phyloP scores from a whole-genome alignment of 257 asterid species.

The Solanum ahanhuiri region DNA sequence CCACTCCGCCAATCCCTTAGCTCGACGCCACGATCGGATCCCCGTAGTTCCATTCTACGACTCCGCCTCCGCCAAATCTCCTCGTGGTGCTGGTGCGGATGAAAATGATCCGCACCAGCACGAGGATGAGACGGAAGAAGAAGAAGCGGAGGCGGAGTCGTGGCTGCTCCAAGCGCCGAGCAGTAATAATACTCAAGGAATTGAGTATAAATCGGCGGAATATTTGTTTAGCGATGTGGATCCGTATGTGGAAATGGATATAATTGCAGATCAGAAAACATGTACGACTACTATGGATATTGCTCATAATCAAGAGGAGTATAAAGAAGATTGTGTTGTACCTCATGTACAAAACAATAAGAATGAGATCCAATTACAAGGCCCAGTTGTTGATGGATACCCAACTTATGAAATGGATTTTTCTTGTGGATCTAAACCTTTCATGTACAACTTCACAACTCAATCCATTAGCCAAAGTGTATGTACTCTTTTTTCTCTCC shows the following conservation, averaged over 20 bases:
- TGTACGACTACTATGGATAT: background rate
- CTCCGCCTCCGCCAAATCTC: slow-evolving; percentile 22
- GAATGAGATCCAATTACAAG: slow-evolving; percentile 30
- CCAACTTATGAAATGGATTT: slow-evolving; percentile 55
- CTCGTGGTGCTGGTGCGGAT: background rate
- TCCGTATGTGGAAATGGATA: slow-evolving; percentile 50
- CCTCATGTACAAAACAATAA: slow-evolving; percentile 38
- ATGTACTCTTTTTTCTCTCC: slow-evolving; percentile 15
- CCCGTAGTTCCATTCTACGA: slow-evolving; percentile 63
- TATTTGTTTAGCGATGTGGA: slow-evolving; percentile 41
- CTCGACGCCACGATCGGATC: slow-evolving; percentile 77
- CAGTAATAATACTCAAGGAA: background rate
- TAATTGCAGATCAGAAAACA: slow-evolving; percentile 33
- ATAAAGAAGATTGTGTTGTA: slow-evolving; percentile 51
- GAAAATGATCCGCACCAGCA: background rate
- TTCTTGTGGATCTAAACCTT: slow-evolving; percentile 44
- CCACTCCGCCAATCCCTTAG: slow-evolving; percentile 84
- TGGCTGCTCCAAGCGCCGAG: slow-evolving; percentile 38
- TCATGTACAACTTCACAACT: slow-evolving; percentile 66
- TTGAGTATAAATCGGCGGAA: slow-evolving; percentile 37
- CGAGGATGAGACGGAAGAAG: background rate
- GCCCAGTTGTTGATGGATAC: slow-evolving; percentile 60
- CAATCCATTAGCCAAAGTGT: slow-evolving; percentile 83
- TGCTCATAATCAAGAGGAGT: slow-evolving; percentile 5
- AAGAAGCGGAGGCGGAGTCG: slow-evolving; percentile 22